These are phyloP conservation scores for Candida hungchunana DNA, from an alignment of 805 yeast species.

Conservation along the genomic window DNA sequence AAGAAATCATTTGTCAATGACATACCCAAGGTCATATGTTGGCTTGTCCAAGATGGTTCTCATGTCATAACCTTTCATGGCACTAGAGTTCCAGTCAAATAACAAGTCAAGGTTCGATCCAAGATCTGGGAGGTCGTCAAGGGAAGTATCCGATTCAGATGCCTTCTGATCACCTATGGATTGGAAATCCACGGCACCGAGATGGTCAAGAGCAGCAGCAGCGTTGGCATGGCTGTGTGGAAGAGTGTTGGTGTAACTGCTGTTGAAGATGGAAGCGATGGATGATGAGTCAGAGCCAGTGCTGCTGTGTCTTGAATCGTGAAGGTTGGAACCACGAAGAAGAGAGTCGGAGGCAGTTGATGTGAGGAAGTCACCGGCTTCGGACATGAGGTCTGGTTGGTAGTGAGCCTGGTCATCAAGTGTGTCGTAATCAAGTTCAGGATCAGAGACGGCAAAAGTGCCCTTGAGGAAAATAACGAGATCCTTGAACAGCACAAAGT, in stretches of 20 bases:
- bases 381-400: conserved; percentile 5
- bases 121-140: conserved; percentile 16
- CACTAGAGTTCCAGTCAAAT: conserved; percentile 16
- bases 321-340: conserved; percentile 1
- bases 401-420: conserved; percentile 2
- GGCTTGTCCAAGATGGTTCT: conserved; percentile 3
- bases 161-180: background rate
- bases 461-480: conserved; percentile 7
- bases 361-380: conserved; percentile 2
- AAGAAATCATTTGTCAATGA: conserved; percentile 1
- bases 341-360: background rate
- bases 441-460: conserved; percentile 7
- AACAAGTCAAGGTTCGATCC: conserved; percentile 11
- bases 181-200: background rate
- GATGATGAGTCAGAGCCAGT: conserved; percentile 5
- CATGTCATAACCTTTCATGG: conserved; percentile 2
- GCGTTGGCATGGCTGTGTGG: conserved; percentile 1
- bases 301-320: conserved; percentile 7
- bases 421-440: conserved; percentile 10
- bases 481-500: conserved; percentile 22
- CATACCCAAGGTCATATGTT: conserved; percentile 5
- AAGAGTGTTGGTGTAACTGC: conserved; percentile 6
- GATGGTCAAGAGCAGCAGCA: conserved; percentile 4
- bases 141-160: conserved; percentile 12
- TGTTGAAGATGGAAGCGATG: conserved; percentile 9